Evolutionary conservation across 2,329 filamentous ascomycete species (phyloP).

Genomic region (Pyrenophora tritici-repentis): DNA sequence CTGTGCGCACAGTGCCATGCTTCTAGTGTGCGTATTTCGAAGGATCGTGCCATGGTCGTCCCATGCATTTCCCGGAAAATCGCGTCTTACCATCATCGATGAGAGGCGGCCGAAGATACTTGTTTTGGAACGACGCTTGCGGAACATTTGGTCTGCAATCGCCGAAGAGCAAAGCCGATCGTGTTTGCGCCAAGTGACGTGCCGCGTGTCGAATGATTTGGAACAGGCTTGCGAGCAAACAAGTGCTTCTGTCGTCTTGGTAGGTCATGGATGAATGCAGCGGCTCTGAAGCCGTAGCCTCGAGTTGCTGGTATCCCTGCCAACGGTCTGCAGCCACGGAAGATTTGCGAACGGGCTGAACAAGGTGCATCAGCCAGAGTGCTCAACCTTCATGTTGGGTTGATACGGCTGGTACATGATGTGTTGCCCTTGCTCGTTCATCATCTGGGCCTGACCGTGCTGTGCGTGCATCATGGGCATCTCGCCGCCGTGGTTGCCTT

Average conservation of each 20-base stretch:
- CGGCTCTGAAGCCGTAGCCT: slow-evolving; percentile 3
- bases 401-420: slow-evolving; percentile 46
- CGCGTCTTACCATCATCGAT: slow-evolving; percentile 6
- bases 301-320: slow-evolving; percentile 2
- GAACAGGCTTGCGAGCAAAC: neutral
- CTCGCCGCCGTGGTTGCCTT: slow-evolving; percentile 42
- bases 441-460: slow-evolving; percentile 45
- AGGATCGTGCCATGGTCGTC: slow-evolving; percentile 8
- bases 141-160: slow-evolving; percentile 2
- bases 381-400: slow-evolving; percentile 50
- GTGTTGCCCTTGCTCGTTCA: slow-evolving; percentile 45
- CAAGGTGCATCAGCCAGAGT: slow-evolving; percentile 26
- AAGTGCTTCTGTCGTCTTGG: neutral
- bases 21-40: slow-evolving; percentile 3
- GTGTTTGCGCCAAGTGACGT: slow-evolving; percentile 3
- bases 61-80: slow-evolving; percentile 12
- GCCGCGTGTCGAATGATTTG: slow-evolving; percentile 10
- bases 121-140: slow-evolving; percentile 5
- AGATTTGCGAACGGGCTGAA: slow-evolving; percentile 8
- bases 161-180: slow-evolving; percentile 7
- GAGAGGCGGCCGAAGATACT: slow-evolving; percentile 3
- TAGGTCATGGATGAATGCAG: neutral
- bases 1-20: neutral
- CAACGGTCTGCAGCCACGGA: slow-evolving; percentile 14
- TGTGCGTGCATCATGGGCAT: slow-evolving; percentile 47